phyloP scores from a whole-genome alignment of 371 early-diverging fungal genomes.

The Rhizopus delemar region DNA sequence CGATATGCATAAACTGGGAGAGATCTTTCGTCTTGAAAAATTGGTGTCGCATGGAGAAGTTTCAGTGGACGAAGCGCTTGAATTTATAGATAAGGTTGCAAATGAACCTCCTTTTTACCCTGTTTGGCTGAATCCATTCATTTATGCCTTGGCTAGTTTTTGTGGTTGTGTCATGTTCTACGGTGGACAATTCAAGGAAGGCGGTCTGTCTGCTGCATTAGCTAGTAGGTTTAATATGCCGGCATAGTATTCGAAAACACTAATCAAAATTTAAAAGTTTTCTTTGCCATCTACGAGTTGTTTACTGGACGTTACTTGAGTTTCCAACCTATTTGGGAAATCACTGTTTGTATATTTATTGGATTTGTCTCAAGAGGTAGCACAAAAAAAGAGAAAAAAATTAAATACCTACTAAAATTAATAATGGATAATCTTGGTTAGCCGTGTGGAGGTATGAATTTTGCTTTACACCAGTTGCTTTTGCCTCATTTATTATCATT shows the following conservation, averaged over 20 bases:
- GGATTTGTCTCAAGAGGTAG: slow-evolving; percentile 64
- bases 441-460: slow-evolving; percentile 36
- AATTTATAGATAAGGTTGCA: slow-evolving; percentile 48
- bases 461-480: slow-evolving; percentile 55
- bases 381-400: not conserved
- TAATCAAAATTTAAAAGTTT: slow-evolving; percentile 22
- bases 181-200: slow-evolving; percentile 49
- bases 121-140: slow-evolving; percentile 52
- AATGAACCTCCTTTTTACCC: slow-evolving; percentile 49
- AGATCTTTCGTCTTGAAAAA: slow-evolving; percentile 59
- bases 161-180: slow-evolving; percentile 52
- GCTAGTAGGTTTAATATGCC: slow-evolving; percentile 36
- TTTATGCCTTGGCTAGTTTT: slow-evolving; percentile 53
- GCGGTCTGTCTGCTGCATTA: slow-evolving; percentile 40
- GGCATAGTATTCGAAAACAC: not conserved
- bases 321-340: slow-evolving; percentile 64
- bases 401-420: not conserved
- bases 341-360: slow-evolving; percentile 69
- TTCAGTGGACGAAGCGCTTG: slow-evolving; percentile 56
- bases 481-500: slow-evolving; percentile 58
- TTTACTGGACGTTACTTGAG: slow-evolving; percentile 42
- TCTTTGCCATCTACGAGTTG: slow-evolving; percentile 46
- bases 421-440: slow-evolving; percentile 13
- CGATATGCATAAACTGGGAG: slow-evolving; percentile 69
- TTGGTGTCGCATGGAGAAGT: slow-evolving; percentile 52